Conservation (phyloP, 2,329 filamentous ascomycete species). For the Ustilaginoidea virens region DNA sequence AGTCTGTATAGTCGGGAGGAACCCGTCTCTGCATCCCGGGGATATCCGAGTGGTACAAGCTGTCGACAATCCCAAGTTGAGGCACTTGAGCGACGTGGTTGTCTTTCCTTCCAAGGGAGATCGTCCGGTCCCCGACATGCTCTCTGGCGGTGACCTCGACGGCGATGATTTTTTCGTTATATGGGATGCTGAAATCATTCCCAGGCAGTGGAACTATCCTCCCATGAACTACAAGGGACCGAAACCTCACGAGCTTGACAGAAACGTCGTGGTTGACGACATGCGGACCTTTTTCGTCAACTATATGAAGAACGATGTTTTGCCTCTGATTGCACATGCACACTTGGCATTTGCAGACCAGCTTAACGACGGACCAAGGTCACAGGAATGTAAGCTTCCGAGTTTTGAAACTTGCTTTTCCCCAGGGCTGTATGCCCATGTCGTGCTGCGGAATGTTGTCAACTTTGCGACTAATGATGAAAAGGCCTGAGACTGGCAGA, state of each 20-base stretch:
- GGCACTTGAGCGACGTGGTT: conserved; percentile 69
- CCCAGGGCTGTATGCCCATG: background rate
- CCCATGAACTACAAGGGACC: conserved; percentile 65
- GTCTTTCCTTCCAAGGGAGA: conserved; percentile 78
- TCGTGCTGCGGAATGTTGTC: no score
- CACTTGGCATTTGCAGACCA: conserved; percentile 68
- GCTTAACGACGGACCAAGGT: conserved; percentile 51
- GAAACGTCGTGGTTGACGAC: conserved; percentile 54
- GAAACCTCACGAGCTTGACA: conserved; percentile 36
- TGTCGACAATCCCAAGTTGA: conserved; percentile 56
- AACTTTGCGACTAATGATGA: no score
- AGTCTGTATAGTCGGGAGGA: conserved; percentile 71
- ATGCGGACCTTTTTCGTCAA: conserved; percentile 75
- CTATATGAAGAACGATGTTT: conserved; percentile 81
- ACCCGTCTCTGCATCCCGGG: conserved; percentile 85
- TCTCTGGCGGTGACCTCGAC: conserved; percentile 88
- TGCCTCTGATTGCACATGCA: conserved; percentile 65
- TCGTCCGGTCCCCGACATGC: conserved; percentile 79
- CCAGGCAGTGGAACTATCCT: conserved; percentile 49
- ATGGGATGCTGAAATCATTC: conserved; percentile 69
- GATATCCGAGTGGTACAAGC: conserved; percentile 81
- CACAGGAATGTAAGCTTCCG: conserved; percentile 42
- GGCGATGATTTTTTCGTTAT: conserved; percentile 92
- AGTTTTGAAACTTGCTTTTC: conserved; percentile 3
- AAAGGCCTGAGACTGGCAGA: conserved; percentile 54